Conservation (phyloP, 768 basidiomycete genomes). For the Tubosaeta sp. region DNA sequence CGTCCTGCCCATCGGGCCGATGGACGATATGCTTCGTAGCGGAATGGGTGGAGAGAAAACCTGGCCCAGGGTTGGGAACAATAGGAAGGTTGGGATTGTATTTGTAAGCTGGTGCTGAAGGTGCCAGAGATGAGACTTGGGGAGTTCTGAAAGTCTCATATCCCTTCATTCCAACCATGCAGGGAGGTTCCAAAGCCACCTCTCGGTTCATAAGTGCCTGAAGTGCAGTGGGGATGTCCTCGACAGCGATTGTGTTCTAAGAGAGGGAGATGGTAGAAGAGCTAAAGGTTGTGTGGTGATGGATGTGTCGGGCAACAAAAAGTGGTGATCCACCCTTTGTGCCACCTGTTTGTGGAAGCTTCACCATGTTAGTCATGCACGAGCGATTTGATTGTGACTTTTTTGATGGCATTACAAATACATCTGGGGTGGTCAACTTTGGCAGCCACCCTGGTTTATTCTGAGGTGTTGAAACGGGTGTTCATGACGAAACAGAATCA, state of each 20-base stretch:
- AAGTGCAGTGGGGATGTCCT: constrained; percentile 15
- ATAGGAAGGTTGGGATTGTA: constrained; percentile 27
- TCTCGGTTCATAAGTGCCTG: constrained; percentile 16
- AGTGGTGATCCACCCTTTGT: constrained; percentile 31
- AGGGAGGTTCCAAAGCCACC: constrained; percentile 22
- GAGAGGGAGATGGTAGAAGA: constrained; percentile 18
- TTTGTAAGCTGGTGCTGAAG: constrained; percentile 17
- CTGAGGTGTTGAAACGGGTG: constrained; percentile 22
- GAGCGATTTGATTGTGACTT: constrained; percentile 13
- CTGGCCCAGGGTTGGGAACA: constrained; percentile 11
- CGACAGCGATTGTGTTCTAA: constrained; percentile 13
- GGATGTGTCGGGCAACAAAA: constrained; percentile 30
- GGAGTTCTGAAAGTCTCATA: constrained; percentile 20
- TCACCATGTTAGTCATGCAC: constrained; percentile 24
- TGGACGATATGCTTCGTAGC: constrained; percentile 32
- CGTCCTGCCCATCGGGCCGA: constrained; percentile 24
- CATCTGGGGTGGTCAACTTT: constrained; percentile 5
- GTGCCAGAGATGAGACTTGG: constrained; percentile 25
- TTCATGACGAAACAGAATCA: constrained; percentile 17
- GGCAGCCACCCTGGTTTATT: constrained; percentile 12
- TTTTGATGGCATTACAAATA: constrained; percentile 12
- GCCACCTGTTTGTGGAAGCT: constrained; percentile 15
- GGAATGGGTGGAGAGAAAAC: constrained; percentile 25
- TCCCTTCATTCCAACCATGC: constrained; percentile 8
- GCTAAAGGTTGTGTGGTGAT: constrained; percentile 29